These are phyloP conservation scores for Knufia fluminis DNA, from an alignment of 2,329 filamentous ascomycete species.

Conservation along the genomic window DNA sequence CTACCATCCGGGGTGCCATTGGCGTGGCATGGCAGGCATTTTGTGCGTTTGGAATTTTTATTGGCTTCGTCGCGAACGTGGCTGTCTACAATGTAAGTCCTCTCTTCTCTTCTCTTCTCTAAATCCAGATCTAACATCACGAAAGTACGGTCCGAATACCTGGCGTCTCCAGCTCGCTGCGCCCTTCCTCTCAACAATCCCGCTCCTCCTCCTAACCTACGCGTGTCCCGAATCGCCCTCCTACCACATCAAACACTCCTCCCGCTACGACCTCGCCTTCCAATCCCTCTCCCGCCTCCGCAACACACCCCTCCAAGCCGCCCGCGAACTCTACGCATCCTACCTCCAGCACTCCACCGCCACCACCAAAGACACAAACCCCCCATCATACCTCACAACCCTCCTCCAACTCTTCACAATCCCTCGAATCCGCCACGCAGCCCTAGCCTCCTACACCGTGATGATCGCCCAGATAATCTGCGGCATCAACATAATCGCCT, in stretches of 20 bases:
- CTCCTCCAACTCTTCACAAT: conserved; percentile 26
- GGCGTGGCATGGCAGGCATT: conserved; percentile 48
- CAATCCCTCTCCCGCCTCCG: conserved; percentile 48
- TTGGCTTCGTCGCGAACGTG: conserved; percentile 57
- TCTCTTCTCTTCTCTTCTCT: background rate
- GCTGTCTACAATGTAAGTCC: conserved; percentile 47
- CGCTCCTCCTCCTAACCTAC: conserved; percentile 49
- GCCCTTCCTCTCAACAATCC: conserved; percentile 56
- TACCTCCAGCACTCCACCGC: conserved; percentile 37
- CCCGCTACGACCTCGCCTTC: conserved; percentile 48
- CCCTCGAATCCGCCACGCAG: conserved; percentile 26
- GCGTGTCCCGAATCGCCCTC: conserved; percentile 57
- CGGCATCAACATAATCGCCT: conserved; percentile 57
- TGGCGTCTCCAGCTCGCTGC: conserved; percentile 58
- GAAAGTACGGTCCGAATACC: conserved; percentile 38
- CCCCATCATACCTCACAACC: conserved; percentile 24
- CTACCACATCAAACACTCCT: conserved; percentile 58
- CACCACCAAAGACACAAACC: conserved; percentile 3
- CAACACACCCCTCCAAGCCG: conserved; percentile 48
- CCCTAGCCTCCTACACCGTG: conserved; percentile 25
- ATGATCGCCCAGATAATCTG: conserved; percentile 28
- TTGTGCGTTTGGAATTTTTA: conserved; percentile 51
- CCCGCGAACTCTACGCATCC: conserved; percentile 45
- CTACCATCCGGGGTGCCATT: conserved; percentile 41
- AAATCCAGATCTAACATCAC: background rate